Conservation (phyloP, 768 basidiomycete genomes). For the Lactifluus pinguis region DNA sequence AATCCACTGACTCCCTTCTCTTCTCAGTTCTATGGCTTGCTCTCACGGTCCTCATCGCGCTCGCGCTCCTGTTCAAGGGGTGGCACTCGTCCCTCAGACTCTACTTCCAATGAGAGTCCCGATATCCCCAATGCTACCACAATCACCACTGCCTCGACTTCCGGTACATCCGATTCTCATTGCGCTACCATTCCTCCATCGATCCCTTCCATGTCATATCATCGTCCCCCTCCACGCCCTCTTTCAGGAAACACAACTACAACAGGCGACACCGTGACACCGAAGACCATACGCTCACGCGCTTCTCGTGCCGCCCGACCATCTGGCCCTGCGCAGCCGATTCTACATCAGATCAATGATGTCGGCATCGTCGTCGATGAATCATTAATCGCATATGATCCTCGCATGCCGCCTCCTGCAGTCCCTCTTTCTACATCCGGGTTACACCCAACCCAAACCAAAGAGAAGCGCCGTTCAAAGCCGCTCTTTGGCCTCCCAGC, state of each 20-base stretch:
- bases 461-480: constrained; percentile 32
- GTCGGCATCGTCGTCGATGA: constrained; percentile 14
- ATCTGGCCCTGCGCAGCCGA: constrained; percentile 1
- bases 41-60: constrained; percentile 38
- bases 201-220: constrained; percentile 36
- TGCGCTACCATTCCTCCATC: constrained; percentile 17
- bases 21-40: constrained; percentile 50
- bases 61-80: constrained; percentile 46
- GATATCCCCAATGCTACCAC: constrained; percentile 19
- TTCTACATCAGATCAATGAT: constrained; percentile 6
- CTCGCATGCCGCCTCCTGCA: constrained; percentile 18
- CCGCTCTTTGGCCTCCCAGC: constrained; percentile 32
- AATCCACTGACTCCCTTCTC: background rate
- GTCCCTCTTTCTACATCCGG: constrained; percentile 18
- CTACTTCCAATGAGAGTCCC: constrained; percentile 22
- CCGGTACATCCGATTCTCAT: constrained; percentile 20
- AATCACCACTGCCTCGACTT: constrained; percentile 12
- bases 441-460: constrained; percentile 20
- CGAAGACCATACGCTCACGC: constrained; percentile 22
- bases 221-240: constrained; percentile 47
- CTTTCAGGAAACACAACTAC: constrained; percentile 57
- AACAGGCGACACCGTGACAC: constrained; percentile 52
- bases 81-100: constrained; percentile 13
- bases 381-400: constrained; percentile 12
- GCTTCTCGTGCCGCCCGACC: constrained; percentile 7